Evolutionary conservation across 768 basidiomycete species (phyloP).

Genomic region (Lentinula aciculospora): DNA sequence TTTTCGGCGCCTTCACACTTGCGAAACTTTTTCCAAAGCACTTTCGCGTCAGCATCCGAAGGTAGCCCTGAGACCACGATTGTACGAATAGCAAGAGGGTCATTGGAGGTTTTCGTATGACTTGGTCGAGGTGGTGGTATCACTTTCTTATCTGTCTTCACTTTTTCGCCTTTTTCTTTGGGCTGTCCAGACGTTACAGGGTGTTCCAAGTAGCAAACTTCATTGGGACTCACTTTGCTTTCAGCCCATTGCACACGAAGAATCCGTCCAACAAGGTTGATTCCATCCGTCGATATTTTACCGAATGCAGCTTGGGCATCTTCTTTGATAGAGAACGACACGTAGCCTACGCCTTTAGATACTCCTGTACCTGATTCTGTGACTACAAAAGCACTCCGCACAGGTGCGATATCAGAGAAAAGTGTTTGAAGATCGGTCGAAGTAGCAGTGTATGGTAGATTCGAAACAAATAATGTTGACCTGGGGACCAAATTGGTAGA

Average conservation of each 20-base stretch:
- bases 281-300: background rate
- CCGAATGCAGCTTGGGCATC: slow-evolving; percentile 65
- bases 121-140: slow-evolving; percentile 27
- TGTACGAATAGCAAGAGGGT: slow-evolving; percentile 83
- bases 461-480: slow-evolving; percentile 89
- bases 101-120: slow-evolving; percentile 36
- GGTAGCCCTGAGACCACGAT: slow-evolving; percentile 75
- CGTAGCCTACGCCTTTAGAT: slow-evolving; percentile 96
- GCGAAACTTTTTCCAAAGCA: slow-evolving; percentile 81
- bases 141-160: slow-evolving; percentile 35
- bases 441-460: slow-evolving; percentile 86
- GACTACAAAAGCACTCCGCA: slow-evolving; percentile 91
- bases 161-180: slow-evolving; percentile 30
- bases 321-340: slow-evolving; percentile 84
- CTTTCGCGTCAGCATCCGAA: slow-evolving; percentile 51
- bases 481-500: slow-evolving; percentile 30
- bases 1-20: slow-evolving; percentile 76
- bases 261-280: slow-evolving; percentile 45
- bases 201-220: background rate
- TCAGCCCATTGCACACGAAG: slow-evolving; percentile 80
- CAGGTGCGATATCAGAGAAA: slow-evolving; percentile 94
- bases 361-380: slow-evolving; percentile 65
- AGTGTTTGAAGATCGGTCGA: slow-evolving; percentile 87
- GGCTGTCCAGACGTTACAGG: slow-evolving; percentile 22
- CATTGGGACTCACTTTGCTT: slow-evolving; percentile 49